Conservation (phyloP, 1,284 basidiomycete genomes). For the Irpex sp. region DNA sequence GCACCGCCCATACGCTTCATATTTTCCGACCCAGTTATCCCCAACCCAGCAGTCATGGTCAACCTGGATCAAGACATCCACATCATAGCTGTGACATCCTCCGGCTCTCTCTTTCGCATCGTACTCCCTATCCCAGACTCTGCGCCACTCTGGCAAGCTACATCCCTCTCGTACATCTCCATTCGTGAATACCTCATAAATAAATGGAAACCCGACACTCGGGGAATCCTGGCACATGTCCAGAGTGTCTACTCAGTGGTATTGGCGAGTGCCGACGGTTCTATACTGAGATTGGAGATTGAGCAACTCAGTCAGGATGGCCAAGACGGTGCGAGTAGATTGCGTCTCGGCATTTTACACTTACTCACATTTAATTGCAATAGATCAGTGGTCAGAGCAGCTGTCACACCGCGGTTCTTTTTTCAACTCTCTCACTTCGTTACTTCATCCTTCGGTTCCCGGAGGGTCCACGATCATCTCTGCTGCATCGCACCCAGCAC, state of each 20-base stretch:
- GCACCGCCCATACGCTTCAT: slow-evolving; percentile 69
- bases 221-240: slow-evolving; percentile 57
- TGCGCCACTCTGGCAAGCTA: slow-evolving; percentile 53
- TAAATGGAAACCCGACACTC: slow-evolving; percentile 39
- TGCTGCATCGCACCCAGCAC: slow-evolving; percentile 63
- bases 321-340: slow-evolving; percentile 46
- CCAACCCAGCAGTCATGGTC: slow-evolving; percentile 60
- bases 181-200: slow-evolving; percentile 67
- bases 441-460: slow-evolving; percentile 47
- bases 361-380: slow-evolving; percentile 1
- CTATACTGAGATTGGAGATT: slow-evolving; percentile 68
- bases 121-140: slow-evolving; percentile 58
- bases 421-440: slow-evolving; percentile 60
- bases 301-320: slow-evolving; percentile 49
- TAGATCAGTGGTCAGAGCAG: slow-evolving; percentile 69
- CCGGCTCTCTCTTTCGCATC: slow-evolving; percentile 76
- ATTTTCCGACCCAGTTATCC: slow-evolving; percentile 71
- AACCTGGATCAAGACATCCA: slow-evolving; percentile 57
- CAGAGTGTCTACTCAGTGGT: slow-evolving; percentile 69
- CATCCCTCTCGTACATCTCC: slow-evolving; percentile 48
- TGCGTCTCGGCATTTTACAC: not conserved
- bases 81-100: slow-evolving; percentile 64
- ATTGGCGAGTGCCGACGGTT: slow-evolving; percentile 65
- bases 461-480: slow-evolving; percentile 60
- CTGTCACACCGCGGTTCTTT: slow-evolving; percentile 59